Base-by-base conservation (phyloP, 2,329 filamentous ascomycete species). In the Nakataea oryzae region DNA sequence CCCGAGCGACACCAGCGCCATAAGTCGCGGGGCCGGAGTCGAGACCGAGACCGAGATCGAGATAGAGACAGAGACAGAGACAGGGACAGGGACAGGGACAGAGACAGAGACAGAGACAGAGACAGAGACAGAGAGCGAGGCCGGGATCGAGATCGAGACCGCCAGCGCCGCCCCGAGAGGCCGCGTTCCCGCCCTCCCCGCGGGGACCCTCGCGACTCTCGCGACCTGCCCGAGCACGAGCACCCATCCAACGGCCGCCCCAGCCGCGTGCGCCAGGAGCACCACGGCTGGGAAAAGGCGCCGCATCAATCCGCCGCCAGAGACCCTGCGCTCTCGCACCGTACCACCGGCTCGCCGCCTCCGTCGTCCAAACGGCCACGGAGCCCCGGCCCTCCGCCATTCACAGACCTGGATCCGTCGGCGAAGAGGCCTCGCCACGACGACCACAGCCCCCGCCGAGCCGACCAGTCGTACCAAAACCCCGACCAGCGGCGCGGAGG, bases 91-190 rank as follows among this genome's bases (percentile, higher is more conserved):
- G n/a, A n/a, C n/a, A n/a, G n/a, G n/a, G n/a, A n/a, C n/a, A n/a
- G n/a, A n/a, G 74, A 65, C 72, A 71, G 66, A 76, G 70, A 63
- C 73, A 69, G 63, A 70, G 70, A 68, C 76, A 76, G 58, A 72
- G 69, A 64, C 74, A n/a, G n/a, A n/a, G n/a, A n/a, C n/a, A n/a
- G n/a, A n/a, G n/a, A n/a, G n/a, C n/a, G n/a, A n/a, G n/a, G n/a
- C n/a, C n/a, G n/a, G n/a, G n/a, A 77, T 62, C 73, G 71, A 64
- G 73, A 71, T 64, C 73, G 74, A 69, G 73, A 74, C 62, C 70
- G 71, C 63, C 63, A 62, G 41, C 65, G 67, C 64, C 68, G 70
- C n/a, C 57, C 54, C 17, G 54, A 58, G 41, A 56, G 57, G 26
- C 61, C 57, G 14, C 54, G 26, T 30, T 61, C 54, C 11, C 54